Evolutionary conservation across 1,139 yeast genomes (phyloP), one percentile per base, ranked within the genome.

Genomic region (Schizosaccharomyces versatilis): DNA sequence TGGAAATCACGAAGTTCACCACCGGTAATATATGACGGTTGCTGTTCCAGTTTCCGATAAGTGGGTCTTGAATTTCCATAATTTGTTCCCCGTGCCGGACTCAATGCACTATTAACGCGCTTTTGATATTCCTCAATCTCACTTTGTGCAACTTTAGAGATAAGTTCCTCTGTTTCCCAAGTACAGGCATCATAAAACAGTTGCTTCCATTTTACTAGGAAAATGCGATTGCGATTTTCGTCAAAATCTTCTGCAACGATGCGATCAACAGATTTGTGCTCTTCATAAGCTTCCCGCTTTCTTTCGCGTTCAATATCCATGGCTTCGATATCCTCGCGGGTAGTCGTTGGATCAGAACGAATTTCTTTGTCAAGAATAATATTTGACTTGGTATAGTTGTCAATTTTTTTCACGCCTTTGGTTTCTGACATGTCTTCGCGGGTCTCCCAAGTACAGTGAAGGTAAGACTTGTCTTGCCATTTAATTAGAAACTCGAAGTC

Each of bases 1-100:
- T 93, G 99, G 75, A 93, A 90, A 70, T 93, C 98, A 66, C 98
- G 78, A 60, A 90, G 73, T 67, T 83, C 94, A 53, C 97, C 96
- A 63, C 83, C 82, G 65, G 86, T 86, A 61, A 93, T 82, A 64
- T 81, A 93, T 12, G 80, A 74, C 0, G 99, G 99, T 69, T 93
- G 99, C 56, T 75, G 76, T 38, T 77, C 77, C 56, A 93, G 73
- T 66, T 90, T 90, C 66, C 85, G 95, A 67, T 90, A 93, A 57
- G 80, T 73, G 3, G 99, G 98, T 61, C 99, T 77, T 78, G 24
- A 73, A 67, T 7, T 71, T 66, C 71, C 66, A 67, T 86, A 88
- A 58, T 76, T 77, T 5, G 93, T 88, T 9, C 94, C 81, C 59
- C 81, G 71, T 56, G 78, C 76, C 1, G 99, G 98, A 54, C 85